Evolutionary conservation across 2,329 filamentous ascomycete genomes (phyloP).

Genomic region (Colletotrichum costaricense): DNA sequence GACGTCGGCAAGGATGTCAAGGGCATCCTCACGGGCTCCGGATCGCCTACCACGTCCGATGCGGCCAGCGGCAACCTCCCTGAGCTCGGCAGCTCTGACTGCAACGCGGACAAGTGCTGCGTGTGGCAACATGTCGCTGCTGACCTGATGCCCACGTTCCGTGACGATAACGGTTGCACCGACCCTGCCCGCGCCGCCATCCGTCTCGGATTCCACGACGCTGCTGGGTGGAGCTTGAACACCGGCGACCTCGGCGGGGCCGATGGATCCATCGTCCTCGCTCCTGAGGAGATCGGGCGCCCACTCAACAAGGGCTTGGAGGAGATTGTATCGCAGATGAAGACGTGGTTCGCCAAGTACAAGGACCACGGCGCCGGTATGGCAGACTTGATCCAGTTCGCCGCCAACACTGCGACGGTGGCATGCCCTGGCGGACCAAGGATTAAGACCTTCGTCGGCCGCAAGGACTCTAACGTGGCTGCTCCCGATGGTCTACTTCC

Average conservation of each 20-base stretch:
- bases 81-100: conserved; percentile 33
- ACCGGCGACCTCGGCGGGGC: conserved; percentile 53
- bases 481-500: conserved; percentile 57
- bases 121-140: conserved; percentile 56
- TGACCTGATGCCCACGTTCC: conserved; percentile 50
- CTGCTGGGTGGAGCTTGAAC: conserved; percentile 54
- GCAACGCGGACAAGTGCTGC: conserved; percentile 55
- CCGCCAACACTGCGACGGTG: conserved; percentile 60
- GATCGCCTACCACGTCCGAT: conserved; percentile 17
- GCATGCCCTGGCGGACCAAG: conserved; percentile 59
- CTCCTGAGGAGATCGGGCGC: conserved; percentile 45
- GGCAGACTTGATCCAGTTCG: conserved; percentile 67
- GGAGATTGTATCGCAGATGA: conserved; percentile 53
- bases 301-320: conserved; percentile 59
- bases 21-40: conserved; percentile 45
- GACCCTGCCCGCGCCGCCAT: conserved; percentile 55
- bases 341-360: conserved; percentile 54
- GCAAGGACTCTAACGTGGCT: conserved; percentile 54
- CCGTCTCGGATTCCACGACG: conserved; percentile 61
- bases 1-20: conserved; percentile 49
- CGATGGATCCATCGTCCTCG: conserved; percentile 57
- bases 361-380: conserved; percentile 54
- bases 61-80: conserved; percentile 38
- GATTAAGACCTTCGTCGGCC: conserved; percentile 62
- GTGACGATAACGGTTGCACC: conserved; percentile 52